A percentile compares a stretch with the other conserved stretches of the same genome.
Conservation (phyloP, 2,329 filamentous ascomycete species). For the Allantophomopsis lycopodina region DNA sequence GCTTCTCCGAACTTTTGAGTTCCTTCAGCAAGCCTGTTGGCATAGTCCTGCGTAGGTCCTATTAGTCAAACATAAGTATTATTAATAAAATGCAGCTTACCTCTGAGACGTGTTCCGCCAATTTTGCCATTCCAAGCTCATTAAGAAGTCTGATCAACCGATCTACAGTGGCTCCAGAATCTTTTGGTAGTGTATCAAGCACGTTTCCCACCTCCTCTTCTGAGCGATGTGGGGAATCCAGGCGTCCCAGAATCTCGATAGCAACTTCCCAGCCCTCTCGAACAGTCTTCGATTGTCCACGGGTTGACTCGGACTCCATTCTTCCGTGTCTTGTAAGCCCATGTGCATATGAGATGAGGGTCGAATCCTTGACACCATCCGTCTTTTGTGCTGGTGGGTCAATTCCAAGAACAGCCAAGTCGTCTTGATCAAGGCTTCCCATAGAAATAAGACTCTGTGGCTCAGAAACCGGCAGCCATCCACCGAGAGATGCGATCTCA, state of each 20-base stretch:
- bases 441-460: constrained; percentile 39
- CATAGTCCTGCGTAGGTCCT: constrained; percentile 55
- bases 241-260: constrained; percentile 66
- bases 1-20: constrained; percentile 74
- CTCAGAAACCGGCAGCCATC: constrained; percentile 59
- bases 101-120: constrained; percentile 72
- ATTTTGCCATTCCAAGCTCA: constrained; percentile 62
- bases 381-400: constrained; percentile 39
- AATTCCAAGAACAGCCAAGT: constrained; percentile 69
- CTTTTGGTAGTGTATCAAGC: constrained; percentile 55
- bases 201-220: constrained; percentile 63
- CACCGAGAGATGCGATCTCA: constrained; percentile 71
- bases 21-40: constrained; percentile 58
- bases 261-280: constrained; percentile 83
- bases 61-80: constrained; percentile 7
- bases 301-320: constrained; percentile 6
- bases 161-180: constrained; percentile 61
- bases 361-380: constrained; percentile 63
- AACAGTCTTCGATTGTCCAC: constrained; percentile 16
- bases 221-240: constrained; percentile 60
- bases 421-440: constrained; percentile 61
- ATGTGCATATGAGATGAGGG: constrained; percentile 64
- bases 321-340: constrained; percentile 41
- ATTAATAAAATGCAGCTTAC: constrained; percentile 32
- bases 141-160: constrained; percentile 69